These are phyloP conservation scores for Gossypium thurberi DNA, from an alignment of 345 rosid species.

Conservation along the genomic window DNA sequence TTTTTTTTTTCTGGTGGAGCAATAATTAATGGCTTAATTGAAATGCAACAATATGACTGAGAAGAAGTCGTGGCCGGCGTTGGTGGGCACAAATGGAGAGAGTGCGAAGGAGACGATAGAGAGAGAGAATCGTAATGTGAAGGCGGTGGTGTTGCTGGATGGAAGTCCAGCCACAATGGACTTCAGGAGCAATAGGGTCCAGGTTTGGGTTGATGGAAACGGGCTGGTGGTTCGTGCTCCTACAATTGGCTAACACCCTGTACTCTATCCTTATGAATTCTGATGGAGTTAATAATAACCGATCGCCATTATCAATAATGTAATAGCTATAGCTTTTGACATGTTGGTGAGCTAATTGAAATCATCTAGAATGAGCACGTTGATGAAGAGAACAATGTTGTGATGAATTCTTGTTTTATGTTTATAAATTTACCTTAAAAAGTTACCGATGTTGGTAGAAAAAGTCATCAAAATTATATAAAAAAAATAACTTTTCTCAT, in stretches of 20 bases:
- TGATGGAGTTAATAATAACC: background rate
- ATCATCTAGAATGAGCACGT: background rate
- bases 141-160: conserved; percentile 20
- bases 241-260: background rate
- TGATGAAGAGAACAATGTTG: too few relatives aligned
- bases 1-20: background rate
- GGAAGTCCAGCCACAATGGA: conserved; percentile 15
- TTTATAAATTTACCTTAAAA: too few relatives aligned
- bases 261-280: background rate
- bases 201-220: conserved; percentile 24
- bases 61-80: conserved; percentile 36
- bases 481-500: too few relatives aligned
- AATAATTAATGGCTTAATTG: background rate
- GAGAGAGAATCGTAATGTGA: conserved; percentile 21
- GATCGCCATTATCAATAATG: background rate
- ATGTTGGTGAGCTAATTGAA: background rate
- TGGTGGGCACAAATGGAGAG: conserved; percentile 19
- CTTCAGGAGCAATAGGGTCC: conserved; percentile 18
- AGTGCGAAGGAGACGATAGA: conserved; percentile 17
- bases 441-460: too few relatives aligned
- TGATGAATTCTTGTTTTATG: too few relatives aligned
- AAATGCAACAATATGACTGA: background rate
- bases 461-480: too few relatives aligned
- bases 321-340: too few relatives aligned
- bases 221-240: conserved; percentile 11